Evolutionary conservation across 352 stramenopile species (phyloP).

Genomic region (Globisporangium acanthophoron): DNA sequence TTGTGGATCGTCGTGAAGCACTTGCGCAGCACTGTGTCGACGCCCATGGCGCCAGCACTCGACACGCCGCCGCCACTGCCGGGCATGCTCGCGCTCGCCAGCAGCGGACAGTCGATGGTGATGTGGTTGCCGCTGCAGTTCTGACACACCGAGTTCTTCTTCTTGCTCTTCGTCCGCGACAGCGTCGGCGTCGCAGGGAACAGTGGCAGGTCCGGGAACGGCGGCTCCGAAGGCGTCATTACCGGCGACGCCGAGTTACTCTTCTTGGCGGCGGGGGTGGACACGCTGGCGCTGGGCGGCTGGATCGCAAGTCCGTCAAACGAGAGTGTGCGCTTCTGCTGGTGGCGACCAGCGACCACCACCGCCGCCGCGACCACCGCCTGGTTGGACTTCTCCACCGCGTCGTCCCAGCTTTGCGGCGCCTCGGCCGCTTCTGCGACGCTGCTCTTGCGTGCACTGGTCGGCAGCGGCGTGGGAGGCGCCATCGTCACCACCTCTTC

Average conservation of each 20-base stretch:
- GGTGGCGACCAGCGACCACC: constrained; percentile 29
- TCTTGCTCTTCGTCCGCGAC: constrained; percentile 48
- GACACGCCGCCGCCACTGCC: constrained; percentile 5
- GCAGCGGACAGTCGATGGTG: constrained; percentile 65
- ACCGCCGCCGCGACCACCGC: constrained; percentile 38
- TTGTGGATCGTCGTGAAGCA: constrained; percentile 86
- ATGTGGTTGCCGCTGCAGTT: constrained; percentile 84
- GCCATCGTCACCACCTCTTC: background rate
- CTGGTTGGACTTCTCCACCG: constrained; percentile 28
- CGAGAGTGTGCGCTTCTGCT: constrained; percentile 35
- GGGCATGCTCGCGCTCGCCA: constrained; percentile 45
- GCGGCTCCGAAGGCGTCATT: constrained; percentile 15
- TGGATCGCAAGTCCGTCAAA: constrained; percentile 17
- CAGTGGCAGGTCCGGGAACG: constrained; percentile 13
- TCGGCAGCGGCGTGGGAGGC: background rate
- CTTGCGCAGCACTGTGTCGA: constrained; percentile 80
- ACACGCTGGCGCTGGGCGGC: background rate
- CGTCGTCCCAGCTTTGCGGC: constrained; percentile 23
- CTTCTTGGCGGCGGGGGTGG: background rate
- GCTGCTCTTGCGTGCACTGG: background rate
- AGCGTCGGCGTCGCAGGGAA: constrained; percentile 26
- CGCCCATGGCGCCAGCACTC: constrained; percentile 11
- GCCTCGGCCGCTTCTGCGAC: background rate
- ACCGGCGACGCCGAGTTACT: constrained; percentile 1
- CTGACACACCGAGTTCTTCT: constrained; percentile 59